Base-by-base conservation (phyloP, 768 basidiomycete species). In the Clavaria fumosa region DNA sequence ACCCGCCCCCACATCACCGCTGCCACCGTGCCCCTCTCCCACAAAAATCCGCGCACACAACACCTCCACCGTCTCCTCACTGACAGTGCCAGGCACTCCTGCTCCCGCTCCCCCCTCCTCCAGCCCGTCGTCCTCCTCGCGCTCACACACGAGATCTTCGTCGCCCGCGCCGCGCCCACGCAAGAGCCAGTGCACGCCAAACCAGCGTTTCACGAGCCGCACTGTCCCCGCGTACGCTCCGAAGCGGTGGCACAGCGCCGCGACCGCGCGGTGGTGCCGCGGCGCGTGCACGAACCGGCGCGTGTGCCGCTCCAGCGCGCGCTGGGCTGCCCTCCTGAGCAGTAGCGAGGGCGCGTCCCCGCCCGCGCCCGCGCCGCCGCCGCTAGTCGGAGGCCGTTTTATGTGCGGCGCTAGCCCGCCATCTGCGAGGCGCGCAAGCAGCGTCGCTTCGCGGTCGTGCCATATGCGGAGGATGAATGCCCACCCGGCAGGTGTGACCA, bases 141-240 rank as follows among this genome's bases (percentile, higher is more conserved):
- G n/a, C n/a, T n/a, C n/a, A n/a, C n/a, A n/a, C n/a, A n/a, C n/a
- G n/a, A n/a, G n/a, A n/a, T n/a, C n/a, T n/a, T n/a, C n/a, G n/a
- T n/a, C n/a, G n/a, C n/a, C n/a, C n/a, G n/a, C n/a, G n/a, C n/a
- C n/a, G 46, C 86, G 80, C 0, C 65, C 57, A 3, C 69, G 64
- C 23, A 97, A 67, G 40, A 95, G 67, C 79, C 83, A 86, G 52
- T 99, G 95, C 5, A 80, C 63, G 1, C 83, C 75, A 38, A 97
- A 62, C 95, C 95, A 99, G 30, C 93, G 71, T 60, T 96, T 93
- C 35, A 84, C 70, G 11, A 97, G 66, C 26, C 95, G 69, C 11
- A 85, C 81, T 0, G 91, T 89, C 6, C 80, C 75, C 2, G 86
- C 67, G 55, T 76, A 95, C 7, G 89, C 82, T 0, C 72, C 55